phyloP scores from a whole-genome alignment of 768 basidiomycete species.

The Kwoniella europaea region DNA sequence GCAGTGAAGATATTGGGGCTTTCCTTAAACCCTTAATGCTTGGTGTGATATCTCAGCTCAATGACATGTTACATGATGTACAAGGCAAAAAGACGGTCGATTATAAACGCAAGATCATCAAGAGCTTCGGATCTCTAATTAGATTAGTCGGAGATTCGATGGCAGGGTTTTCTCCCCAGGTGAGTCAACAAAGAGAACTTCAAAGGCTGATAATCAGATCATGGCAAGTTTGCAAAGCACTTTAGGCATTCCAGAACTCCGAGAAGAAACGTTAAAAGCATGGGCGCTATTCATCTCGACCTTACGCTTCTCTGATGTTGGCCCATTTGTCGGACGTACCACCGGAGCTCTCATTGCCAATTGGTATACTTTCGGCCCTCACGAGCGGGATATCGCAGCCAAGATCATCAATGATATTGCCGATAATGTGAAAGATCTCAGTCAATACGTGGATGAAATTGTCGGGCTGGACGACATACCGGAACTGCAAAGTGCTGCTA shows the following conservation, averaged over 20 bases:
- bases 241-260: constrained; percentile 73
- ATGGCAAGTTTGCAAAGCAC: constrained; percentile 95
- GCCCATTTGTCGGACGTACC: constrained; percentile 82
- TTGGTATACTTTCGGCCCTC: constrained; percentile 70
- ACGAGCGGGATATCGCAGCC: constrained; percentile 65
- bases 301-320: constrained; percentile 71
- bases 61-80: constrained; percentile 82
- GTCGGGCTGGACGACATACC: constrained; percentile 76
- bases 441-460: constrained; percentile 71
- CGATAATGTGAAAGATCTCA: constrained; percentile 66
- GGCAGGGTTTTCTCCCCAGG: constrained; percentile 83
- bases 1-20: constrained; percentile 59
- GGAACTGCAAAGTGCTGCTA: constrained; percentile 61
- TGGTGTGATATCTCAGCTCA: constrained; percentile 81
- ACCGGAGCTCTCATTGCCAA: constrained; percentile 79
- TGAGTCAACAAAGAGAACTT: constrained; percentile 55
- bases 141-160: constrained; percentile 72
- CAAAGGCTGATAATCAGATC: constrained; percentile 65
- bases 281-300: constrained; percentile 79
- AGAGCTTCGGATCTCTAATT: constrained; percentile 77
- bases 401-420: constrained; percentile 72
- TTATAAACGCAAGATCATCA: constrained; percentile 76
- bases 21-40: constrained; percentile 80
- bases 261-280: constrained; percentile 75
- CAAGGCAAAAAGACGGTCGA: constrained; percentile 73